Percentiles rank a stretch among this genome's conserved stretches.
These are phyloP conservation scores for Hirsutella minnesotensis DNA, from an alignment of 2,329 filamentous ascomycete genomes.

Conservation along the genomic window DNA sequence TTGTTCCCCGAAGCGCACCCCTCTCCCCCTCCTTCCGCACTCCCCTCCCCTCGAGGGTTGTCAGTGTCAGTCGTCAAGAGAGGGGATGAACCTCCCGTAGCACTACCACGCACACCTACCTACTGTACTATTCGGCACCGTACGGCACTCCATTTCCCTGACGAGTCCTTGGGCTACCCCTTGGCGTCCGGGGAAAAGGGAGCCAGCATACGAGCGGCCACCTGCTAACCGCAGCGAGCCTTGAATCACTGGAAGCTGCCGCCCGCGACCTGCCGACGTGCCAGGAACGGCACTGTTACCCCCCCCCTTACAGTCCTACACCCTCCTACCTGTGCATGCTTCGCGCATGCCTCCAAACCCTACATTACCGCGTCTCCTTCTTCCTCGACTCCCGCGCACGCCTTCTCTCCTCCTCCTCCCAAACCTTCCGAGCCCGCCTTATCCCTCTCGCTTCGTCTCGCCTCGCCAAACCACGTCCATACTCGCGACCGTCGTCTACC, in stretches of 20 bases:
- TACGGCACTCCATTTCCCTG: background rate
- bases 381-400: conserved; percentile 1
- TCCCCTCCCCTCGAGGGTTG: background rate
- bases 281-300: background rate
- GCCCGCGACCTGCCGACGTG: background rate
- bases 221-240: background rate
- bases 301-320: background rate
- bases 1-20: too few species aligned
- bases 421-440: background rate
- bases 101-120: too few species aligned
- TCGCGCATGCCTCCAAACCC: background rate
- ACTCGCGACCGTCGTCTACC: background rate
- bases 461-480: conserved; percentile 1
- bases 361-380: background rate
- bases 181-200: background rate
- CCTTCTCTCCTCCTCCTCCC: background rate
- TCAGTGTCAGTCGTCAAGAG: too few species aligned
- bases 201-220: background rate
- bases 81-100: too few species aligned
- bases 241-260: background rate
- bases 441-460: background rate
- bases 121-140: too few species aligned
- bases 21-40: too few species aligned
- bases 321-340: too few species aligned
- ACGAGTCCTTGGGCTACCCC: background rate